Evolutionary conservation across 768 basidiomycete species (phyloP), one percentile per base, ranked within the genome.

Genomic region (Calocybe indica): DNA sequence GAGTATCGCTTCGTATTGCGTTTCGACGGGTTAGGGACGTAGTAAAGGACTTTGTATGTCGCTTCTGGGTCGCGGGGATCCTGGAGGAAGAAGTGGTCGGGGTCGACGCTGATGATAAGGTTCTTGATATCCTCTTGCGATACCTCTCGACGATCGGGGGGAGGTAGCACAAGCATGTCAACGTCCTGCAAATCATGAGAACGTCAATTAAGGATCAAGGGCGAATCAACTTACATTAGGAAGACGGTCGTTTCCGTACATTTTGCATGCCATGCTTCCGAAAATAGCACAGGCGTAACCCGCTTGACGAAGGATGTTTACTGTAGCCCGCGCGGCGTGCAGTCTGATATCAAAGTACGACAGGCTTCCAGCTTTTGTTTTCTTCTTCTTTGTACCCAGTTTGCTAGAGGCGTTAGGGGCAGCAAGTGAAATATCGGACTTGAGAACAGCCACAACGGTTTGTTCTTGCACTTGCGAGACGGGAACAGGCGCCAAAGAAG

Each of bases 251-350:
- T 49, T 54, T n/a, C 53, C 53, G 11, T 52, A 54, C 28, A 57
- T 34, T 10, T 45, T 45, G 35, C 55, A 57, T 13, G 53, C 55
- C 53, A 54, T 50, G 28, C 53, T 54, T 5, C 55, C 53, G 7
- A 57, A 52, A 5, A 57, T 52, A 28, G 53, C 53, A n/a, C 52
- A 50, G 6, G 39, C n/a, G 5, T 46, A 38, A 9, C 46, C 49
- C 4, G 46, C 12, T 2, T 37, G 34, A 13, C 37, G 5, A 5
- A 55, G 47, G 29, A 53, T 46, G 13, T 47, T 38, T 10, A 51
- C 47, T 5, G 52, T 50, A 12, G 30, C 49, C 5, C 40, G 37
- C n/a, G 52, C 52, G 6, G 55, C 55, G 36, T 50, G 31, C 13
- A 49, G 50, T 22, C 55, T 49, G n/a, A 55, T 55, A 22, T 55